Conservation (phyloP, 495 filamentous ascomycete genomes). For the Alectoria sarmentosa region DNA sequence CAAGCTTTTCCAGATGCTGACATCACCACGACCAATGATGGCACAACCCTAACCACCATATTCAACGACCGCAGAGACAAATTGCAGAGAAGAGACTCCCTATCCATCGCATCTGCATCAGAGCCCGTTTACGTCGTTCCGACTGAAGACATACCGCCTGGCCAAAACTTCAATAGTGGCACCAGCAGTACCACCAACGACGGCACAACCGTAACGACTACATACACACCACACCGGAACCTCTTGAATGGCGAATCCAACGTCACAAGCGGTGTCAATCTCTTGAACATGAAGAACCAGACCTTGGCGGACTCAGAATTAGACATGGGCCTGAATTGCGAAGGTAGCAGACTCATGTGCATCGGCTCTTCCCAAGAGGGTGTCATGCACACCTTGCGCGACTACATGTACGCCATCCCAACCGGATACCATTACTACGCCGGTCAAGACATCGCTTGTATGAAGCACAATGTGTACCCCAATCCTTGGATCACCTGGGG, state of each 20-base stretch:
- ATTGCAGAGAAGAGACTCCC: neutral
- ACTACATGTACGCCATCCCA: slow-evolving; percentile 7
- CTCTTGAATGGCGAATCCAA: neutral
- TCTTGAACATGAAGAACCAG: neutral
- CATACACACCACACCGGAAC: neutral
- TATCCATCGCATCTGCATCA: neutral
- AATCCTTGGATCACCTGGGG: neutral
- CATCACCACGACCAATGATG: neutral
- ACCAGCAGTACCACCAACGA: neutral
- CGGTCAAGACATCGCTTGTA: slow-evolving; percentile 10
- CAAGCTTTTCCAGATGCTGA: neutral
- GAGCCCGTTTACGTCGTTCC: neutral
- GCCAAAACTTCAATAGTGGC: neutral
- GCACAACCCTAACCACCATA: neutral
- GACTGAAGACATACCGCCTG: neutral
- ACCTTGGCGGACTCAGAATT: neutral
- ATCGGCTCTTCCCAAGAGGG: neutral
- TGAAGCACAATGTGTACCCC: neutral
- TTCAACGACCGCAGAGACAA: neutral
- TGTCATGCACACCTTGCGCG: slow-evolving; percentile 8
- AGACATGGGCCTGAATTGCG: slow-evolving; percentile 1
- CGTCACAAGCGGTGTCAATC: neutral
- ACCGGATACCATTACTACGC: neutral
- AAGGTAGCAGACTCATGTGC: neutral
- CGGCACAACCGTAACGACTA: neutral